A percentile compares a stretch with the other conserved stretches of the same genome.
phyloP scores from a whole-genome alignment of 2,329 filamentous ascomycete species.

The Claviceps quebecensis region DNA sequence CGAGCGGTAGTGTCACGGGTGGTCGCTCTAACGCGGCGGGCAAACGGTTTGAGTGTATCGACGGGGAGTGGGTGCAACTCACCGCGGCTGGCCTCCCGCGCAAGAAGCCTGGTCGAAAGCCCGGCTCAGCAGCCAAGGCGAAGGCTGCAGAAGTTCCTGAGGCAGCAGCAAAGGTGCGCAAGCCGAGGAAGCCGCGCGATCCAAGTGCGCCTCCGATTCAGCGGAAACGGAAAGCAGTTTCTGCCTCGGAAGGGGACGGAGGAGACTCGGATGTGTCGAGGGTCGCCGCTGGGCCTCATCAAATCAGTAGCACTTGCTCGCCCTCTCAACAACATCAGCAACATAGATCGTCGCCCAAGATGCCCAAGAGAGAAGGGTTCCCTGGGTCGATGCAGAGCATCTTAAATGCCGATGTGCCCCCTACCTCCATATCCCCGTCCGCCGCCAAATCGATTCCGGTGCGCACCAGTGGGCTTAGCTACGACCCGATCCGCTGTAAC shows the following conservation, averaged over 20 bases:
- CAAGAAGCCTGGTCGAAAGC: constrained; percentile 53
- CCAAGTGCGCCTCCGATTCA: constrained; percentile 40
- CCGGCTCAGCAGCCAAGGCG: constrained; percentile 38
- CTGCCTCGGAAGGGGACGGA: constrained; percentile 22
- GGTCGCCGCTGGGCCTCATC: constrained; percentile 12
- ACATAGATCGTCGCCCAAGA: constrained; percentile 23
- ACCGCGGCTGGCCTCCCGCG: constrained; percentile 44
- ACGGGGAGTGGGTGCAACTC: constrained; percentile 31
- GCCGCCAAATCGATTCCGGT: constrained; percentile 28
- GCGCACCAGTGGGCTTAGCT: constrained; percentile 65
- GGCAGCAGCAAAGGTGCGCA: constrained; percentile 34
- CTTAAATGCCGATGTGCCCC: constrained; percentile 36
- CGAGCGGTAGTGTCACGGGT: constrained; percentile 13
- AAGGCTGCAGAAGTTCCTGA: constrained; percentile 25
- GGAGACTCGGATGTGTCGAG: constrained; percentile 16
- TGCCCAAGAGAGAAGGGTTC: constrained; percentile 36
- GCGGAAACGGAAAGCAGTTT: constrained; percentile 39
- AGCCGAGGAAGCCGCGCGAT: constrained; percentile 43
- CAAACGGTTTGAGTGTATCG: constrained; percentile 20
- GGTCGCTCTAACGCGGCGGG: constrained; percentile 9
- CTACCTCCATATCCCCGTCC: constrained; percentile 25
- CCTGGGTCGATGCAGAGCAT: constrained; percentile 41
- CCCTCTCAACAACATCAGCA: constrained; percentile 13
- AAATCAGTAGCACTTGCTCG: constrained; percentile 9
- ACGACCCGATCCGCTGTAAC: constrained; percentile 77